Conservation (phyloP, 805 yeast species). For the Yamadazyma olivae region DNA sequence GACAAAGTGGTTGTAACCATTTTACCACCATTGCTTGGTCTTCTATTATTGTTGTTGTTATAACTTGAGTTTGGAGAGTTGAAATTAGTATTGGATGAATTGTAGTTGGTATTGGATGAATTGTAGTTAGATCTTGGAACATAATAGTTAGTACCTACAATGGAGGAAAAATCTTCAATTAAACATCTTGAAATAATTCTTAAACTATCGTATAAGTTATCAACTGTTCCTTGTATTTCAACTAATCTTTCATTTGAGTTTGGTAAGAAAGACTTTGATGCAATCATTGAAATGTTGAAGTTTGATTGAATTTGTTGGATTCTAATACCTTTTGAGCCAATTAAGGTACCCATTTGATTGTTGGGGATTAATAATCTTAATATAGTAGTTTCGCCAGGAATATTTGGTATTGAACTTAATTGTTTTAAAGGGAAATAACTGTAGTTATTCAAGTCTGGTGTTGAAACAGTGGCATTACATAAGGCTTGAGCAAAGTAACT, state of each 20-base stretch:
- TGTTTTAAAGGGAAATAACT: constrained; percentile 60
- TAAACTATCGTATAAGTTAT: constrained; percentile 54
- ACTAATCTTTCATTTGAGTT: constrained; percentile 83
- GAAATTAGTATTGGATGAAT: not conserved
- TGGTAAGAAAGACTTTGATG: constrained; percentile 78
- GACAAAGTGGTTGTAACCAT: constrained; percentile 40
- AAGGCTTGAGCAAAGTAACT: constrained; percentile 68
- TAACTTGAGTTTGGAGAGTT: no score
- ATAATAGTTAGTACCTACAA: constrained; percentile 63
- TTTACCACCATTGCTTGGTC: constrained; percentile 1
- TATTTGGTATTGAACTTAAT: constrained; percentile 49
- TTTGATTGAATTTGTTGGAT: constrained; percentile 75
- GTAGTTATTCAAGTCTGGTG: constrained; percentile 34
- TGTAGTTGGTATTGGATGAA: not conserved
- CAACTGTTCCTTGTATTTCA: constrained; percentile 79
- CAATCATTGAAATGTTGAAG: constrained; percentile 75
- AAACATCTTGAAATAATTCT: constrained; percentile 65
- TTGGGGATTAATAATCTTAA: constrained; percentile 77
- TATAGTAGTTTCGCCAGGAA: constrained; percentile 50
- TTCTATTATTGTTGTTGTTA: no score
- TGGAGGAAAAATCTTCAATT: constrained; percentile 68
- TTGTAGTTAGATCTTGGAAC: constrained; percentile 41
- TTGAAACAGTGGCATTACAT: constrained; percentile 33
- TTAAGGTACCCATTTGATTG: constrained; percentile 82
- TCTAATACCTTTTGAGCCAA: constrained; percentile 78